Evolutionary conservation across 306 rosid species (phyloP).

Genomic region (Canavalia ensiformis): DNA sequence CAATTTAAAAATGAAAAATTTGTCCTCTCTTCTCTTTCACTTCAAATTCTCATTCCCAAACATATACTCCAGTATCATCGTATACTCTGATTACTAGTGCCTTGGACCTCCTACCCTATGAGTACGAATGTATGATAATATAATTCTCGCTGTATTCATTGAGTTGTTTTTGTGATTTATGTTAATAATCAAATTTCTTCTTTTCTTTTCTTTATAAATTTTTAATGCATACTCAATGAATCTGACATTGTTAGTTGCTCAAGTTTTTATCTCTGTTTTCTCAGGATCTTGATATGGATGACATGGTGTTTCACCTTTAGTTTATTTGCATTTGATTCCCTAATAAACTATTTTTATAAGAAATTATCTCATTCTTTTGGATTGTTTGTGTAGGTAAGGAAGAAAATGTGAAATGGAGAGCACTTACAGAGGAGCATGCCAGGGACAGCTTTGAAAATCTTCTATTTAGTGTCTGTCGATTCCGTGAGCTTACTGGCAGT

Average conservation of each 20-base stretch:
- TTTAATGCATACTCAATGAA: background rate
- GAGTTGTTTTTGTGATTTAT: conserved; percentile 15
- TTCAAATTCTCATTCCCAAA: too few species aligned
- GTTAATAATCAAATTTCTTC: conserved; percentile 13
- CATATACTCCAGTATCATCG: background rate
- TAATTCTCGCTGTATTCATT: conserved; percentile 4
- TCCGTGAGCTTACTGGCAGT: conserved; percentile 89
- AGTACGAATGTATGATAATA: background rate
- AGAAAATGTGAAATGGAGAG: conserved; percentile 73
- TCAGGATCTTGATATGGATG: conserved; percentile 16
- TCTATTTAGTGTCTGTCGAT: conserved; percentile 88
- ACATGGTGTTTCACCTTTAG: conserved; percentile 5
- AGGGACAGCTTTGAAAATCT: conserved; percentile 98
- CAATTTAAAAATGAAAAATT: too few species aligned
- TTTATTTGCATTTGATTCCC: conserved; percentile 34
- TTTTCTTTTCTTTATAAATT: background rate
- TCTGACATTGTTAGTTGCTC: background rate
- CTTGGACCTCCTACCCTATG: background rate
- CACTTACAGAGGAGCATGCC: conserved; percentile 97
- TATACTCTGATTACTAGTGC: conserved; percentile 8
- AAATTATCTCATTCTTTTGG: conserved; percentile 10
- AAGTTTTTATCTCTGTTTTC: conserved; percentile 20
- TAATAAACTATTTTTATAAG: conserved; percentile 7
- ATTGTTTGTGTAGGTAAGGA: conserved; percentile 62
- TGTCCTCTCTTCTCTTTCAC: too few species aligned